phyloP scores from a whole-genome alignment of 2,329 filamentous ascomycete genomes.

The Xylaria sp. region DNA sequence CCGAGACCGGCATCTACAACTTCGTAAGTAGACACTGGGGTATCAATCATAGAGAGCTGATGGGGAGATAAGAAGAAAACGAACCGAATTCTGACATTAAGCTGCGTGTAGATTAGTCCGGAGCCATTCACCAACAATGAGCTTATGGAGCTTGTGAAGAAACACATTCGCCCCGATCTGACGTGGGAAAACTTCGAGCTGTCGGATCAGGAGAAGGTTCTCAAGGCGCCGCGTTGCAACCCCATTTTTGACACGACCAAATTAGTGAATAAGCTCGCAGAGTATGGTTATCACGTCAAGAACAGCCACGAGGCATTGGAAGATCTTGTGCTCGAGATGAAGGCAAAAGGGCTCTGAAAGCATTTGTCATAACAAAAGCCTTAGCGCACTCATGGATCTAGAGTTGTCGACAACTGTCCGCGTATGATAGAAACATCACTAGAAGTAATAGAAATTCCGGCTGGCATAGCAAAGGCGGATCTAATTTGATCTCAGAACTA shows the following conservation, averaged over 20 bases:
- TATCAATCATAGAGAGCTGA: not conserved
- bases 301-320: not conserved
- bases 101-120: not conserved
- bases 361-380: not conserved
- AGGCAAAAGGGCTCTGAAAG: not conserved
- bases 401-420: not conserved
- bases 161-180: not conserved
- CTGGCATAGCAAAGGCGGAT: too few species aligned
- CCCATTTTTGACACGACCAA: not conserved
- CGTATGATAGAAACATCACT: not conserved
- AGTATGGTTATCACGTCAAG: not conserved
- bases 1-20: not conserved
- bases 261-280: not conserved
- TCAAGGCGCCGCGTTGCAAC: not conserved
- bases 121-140: not conserved
- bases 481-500: too few species aligned
- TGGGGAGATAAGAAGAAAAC: not conserved
- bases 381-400: not conserved
- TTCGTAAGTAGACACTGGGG: not conserved
- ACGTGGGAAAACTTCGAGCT: slow-evolving; percentile 3
- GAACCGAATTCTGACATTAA: not conserved
- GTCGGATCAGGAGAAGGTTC: not conserved
- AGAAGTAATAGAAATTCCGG: not conserved
- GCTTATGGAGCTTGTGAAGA: slow-evolving; percentile 1
- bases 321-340: not conserved